Base-by-base conservation (phyloP, 2,329 filamentous ascomycete genomes). In the Acrocalymma vagum region DNA sequence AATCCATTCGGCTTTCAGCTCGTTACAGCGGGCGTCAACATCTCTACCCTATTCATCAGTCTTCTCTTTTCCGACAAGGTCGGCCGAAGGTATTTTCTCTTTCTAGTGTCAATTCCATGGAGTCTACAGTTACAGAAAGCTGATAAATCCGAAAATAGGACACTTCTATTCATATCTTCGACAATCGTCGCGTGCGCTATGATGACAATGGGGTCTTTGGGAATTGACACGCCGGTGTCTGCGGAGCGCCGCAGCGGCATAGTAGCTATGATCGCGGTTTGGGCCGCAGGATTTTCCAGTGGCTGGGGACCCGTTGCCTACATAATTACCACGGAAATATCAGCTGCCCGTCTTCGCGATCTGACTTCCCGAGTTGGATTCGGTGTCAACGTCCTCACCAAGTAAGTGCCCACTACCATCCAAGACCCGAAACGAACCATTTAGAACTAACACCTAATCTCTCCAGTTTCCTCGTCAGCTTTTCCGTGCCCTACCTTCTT, bases 1-100 rank as follows among this genome's bases (percentile, higher is more conserved):
- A 33, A 33, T 14, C 30, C 30, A 6, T 33, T 33, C 14, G 18
- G 15, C 21, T 11, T 33, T 8, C 21, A 20, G 11, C 21, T 33
- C 5, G 21, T 23, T 21, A 22, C 11, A 6, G 16, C 30, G 4
- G 30, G 10, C 5, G 24, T 33, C 17, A 33, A 22, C 30, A 33
- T 33, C 7, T 11, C 24, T 13, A 22, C 30, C 14, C n/a, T 33
- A 10, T 11, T 13, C 8, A 15, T 23, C 5, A 20, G n/a, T 21
- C 30, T 33, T 20, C 17, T 24, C 2, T 22, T 6, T 11, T 6
- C 16, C 17, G 30, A 22, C n/a, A 25, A 25, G 23, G 23, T 25
- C n/a, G 23, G 23, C 8, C 8, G 23, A 25, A 8, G 23, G 23
- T 25, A n/a, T n/a, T n/a, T n/a, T n/a, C n/a, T n/a, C n/a, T n/a